Evolutionary conservation across 176 grass and related monocot species (phyloP).

Genomic region (Elymus sibiricus): DNA sequence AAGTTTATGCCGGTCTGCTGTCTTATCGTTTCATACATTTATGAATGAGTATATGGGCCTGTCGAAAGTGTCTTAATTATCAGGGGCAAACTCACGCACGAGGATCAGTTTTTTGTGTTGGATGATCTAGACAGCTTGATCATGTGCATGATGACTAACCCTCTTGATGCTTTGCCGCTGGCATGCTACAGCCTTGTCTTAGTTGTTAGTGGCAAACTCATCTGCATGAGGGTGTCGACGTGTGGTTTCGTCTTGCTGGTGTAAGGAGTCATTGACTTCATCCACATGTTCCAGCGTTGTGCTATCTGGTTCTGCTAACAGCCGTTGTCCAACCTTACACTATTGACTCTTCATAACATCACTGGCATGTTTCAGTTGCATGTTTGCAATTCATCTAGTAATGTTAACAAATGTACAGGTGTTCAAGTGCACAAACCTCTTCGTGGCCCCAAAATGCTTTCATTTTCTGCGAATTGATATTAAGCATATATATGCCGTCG

Average conservation of each 20-base stretch:
- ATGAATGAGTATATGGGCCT: not conserved
- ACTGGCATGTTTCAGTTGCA: no score
- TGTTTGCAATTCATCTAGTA: not conserved
- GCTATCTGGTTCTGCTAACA: no score
- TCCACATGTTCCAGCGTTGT: not conserved
- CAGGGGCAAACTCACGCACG: not conserved
- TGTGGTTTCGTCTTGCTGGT: not conserved
- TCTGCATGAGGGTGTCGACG: not conserved
- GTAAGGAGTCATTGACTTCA: no score
- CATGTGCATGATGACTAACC: not conserved
- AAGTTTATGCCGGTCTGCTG: not conserved
- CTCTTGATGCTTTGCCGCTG: not conserved
- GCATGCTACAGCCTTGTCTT: not conserved
- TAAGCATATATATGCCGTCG: not conserved
- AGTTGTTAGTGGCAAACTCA: not conserved
- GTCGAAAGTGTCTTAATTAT: conserved; percentile 7
- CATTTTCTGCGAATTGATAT: not conserved
- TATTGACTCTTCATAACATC: no score
- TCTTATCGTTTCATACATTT: not conserved
- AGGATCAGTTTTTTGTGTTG: no score
- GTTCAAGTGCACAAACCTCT: not conserved
- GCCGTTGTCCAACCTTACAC: no score
- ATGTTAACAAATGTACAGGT: not conserved
- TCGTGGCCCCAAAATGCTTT: not conserved
- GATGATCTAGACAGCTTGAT: not conserved